Conservation (phyloP, 2,329 filamentous ascomycete species). For the Alternaria triticina region DNA sequence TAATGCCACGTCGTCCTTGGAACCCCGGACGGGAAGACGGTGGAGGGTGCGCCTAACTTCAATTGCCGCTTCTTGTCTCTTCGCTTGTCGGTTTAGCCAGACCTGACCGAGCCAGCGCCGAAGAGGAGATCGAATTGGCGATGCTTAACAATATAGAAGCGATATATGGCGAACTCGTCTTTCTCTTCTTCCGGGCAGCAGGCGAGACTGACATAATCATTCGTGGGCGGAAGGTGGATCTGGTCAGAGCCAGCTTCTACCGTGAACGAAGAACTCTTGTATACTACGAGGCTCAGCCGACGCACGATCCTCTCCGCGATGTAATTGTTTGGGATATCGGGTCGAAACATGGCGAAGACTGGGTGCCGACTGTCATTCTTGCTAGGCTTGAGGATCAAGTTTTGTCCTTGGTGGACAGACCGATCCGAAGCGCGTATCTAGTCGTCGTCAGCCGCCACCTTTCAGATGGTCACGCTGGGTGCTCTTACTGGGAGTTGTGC, state of each 20-base stretch:
- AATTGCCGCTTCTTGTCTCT: background rate
- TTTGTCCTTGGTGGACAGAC: background rate
- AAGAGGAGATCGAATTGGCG: conserved; percentile 9
- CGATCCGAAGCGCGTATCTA: background rate
- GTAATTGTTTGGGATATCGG: background rate
- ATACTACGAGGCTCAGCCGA: background rate
- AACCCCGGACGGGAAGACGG: background rate
- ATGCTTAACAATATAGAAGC: conserved; percentile 5
- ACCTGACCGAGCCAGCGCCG: background rate
- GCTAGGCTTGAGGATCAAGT: background rate
- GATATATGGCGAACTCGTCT: background rate
- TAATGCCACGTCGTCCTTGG: background rate
- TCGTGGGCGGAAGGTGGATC: background rate
- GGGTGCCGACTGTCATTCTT: background rate
- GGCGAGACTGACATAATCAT: conserved; percentile 2
- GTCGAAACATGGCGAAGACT: background rate
- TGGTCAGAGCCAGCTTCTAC: background rate
- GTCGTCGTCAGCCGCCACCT: background rate
- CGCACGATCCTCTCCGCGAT: background rate
- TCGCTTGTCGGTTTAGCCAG: background rate
- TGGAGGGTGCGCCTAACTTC: background rate
- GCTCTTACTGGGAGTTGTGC: background rate
- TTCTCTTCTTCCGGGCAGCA: background rate
- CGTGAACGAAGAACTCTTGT: background rate
- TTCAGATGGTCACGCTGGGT: background rate